A percentile compares a stretch with the other conserved stretches of the same genome.
phyloP scores from a whole-genome alignment of 805 yeast genomes.

The Yamadazyma endophytica region DNA sequence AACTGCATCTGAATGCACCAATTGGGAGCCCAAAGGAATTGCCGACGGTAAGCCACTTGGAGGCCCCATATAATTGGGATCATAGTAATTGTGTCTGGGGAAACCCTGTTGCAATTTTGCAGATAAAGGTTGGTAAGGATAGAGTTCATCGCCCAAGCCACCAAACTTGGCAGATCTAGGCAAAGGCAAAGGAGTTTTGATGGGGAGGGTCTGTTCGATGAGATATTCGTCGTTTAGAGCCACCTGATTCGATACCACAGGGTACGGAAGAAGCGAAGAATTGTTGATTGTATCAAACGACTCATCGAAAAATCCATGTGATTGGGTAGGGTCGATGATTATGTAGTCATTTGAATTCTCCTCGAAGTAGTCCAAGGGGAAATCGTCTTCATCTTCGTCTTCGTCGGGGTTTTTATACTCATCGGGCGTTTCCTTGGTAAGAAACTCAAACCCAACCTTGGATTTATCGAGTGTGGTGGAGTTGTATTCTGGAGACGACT shows the following conservation, averaged over 20 bases:
- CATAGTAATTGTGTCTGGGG: no score
- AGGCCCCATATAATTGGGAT: no score
- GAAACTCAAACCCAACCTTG: constrained; percentile 13
- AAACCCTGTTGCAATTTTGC: constrained; percentile 21
- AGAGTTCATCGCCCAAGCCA: constrained; percentile 5
- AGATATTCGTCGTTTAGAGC: constrained; percentile 40
- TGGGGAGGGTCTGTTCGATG: constrained; percentile 49
- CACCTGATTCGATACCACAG: constrained; percentile 27
- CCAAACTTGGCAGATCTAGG: constrained; percentile 9
- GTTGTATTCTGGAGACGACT: constrained; percentile 9
- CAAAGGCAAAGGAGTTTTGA: constrained; percentile 27
- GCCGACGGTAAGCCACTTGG: background rate
- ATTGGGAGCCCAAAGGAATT: no score
- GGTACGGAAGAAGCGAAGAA: constrained; percentile 13
- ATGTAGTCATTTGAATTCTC: constrained; percentile 21
- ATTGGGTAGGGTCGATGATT: constrained; percentile 16
- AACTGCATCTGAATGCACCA: no score
- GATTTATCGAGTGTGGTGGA: constrained; percentile 6
- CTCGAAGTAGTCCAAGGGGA: constrained; percentile 62
- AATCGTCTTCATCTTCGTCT: constrained; percentile 54
- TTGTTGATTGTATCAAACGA: constrained; percentile 17
- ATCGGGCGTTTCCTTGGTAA: constrained; percentile 18
- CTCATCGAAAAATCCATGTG: constrained; percentile 12
- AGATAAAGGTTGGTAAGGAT: constrained; percentile 16
- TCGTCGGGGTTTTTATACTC: constrained; percentile 34